These are phyloP conservation scores for Saccharomycopsis fermentans DNA, from an alignment of 805 yeast species.

Conservation along the genomic window DNA sequence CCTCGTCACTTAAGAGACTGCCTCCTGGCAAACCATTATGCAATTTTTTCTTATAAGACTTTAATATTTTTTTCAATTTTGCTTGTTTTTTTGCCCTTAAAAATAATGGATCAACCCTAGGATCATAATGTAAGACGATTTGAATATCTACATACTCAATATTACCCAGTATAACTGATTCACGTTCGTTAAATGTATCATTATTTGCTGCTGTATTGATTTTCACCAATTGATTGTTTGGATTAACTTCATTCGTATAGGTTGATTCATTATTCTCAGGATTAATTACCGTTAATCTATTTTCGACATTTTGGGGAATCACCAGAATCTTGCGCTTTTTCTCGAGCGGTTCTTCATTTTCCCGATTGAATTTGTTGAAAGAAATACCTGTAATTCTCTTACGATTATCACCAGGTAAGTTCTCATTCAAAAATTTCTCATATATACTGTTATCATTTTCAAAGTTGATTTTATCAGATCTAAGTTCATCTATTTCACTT, in stretches of 20 bases:
- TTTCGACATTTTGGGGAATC: background rate
- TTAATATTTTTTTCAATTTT: conserved; percentile 15
- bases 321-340: background rate
- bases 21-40: background rate
- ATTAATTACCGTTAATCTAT: background rate
- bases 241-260: background rate
- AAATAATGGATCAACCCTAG: conserved; percentile 14
- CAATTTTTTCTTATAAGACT: conserved; percentile 13
- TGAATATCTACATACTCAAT: background rate
- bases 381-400: background rate
- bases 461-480: conserved; percentile 13
- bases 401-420: background rate
- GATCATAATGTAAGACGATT: conserved; percentile 9
- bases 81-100: conserved; percentile 16
- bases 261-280: background rate
- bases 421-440: conserved; percentile 6
- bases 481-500: conserved; percentile 6
- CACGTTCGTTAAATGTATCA: background rate
- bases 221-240: background rate
- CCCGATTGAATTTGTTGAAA: background rate
- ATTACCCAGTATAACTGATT: background rate
- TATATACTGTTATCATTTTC: conserved; percentile 17
- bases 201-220: background rate
- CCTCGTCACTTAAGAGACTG: background rate
- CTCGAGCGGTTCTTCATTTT: background rate